These are phyloP conservation scores for Saposhnikovia divaricata DNA, from an alignment of 129 eudicot species.

Conservation along the genomic window DNA sequence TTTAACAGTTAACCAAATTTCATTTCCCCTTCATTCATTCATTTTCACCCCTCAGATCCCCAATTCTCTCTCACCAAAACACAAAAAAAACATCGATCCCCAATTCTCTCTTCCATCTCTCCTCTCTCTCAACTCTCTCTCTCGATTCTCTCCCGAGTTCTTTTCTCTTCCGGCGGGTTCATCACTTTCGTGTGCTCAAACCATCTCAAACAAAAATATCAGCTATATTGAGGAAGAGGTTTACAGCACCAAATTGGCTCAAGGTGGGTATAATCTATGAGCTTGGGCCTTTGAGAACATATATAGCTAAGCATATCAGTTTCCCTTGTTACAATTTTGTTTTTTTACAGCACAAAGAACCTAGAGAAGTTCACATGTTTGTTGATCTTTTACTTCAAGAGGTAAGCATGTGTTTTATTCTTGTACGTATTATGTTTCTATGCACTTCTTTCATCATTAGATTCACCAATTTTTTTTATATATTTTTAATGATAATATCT, in stretches of 20 bases:
- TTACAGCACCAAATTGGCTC: constrained; percentile 86
- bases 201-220: too few relatives aligned
- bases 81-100: too few relatives aligned
- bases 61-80: too few relatives aligned
- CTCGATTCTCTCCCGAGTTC: too few relatives aligned
- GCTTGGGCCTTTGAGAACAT: background rate
- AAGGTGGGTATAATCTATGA: constrained; percentile 48
- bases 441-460: background rate
- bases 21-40: too few relatives aligned
- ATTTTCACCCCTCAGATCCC: too few relatives aligned
- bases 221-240: constrained; percentile 75
- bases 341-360: constrained; percentile 79
- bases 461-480: background rate
- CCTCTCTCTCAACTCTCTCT: too few relatives aligned
- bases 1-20: too few relatives aligned
- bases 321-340: background rate
- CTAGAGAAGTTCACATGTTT: constrained; percentile 98
- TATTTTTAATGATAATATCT: background rate
- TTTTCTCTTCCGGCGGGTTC: too few relatives aligned
- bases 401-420: constrained; percentile 25
- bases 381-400: constrained; percentile 92
- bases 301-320: constrained; percentile 3
- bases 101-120: too few relatives aligned
- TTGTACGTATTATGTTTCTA: background rate
- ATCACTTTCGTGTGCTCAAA: too few relatives aligned